Base-by-base conservation (phyloP, 495 filamentous ascomycete species). In the Entonaema liquescens region DNA sequence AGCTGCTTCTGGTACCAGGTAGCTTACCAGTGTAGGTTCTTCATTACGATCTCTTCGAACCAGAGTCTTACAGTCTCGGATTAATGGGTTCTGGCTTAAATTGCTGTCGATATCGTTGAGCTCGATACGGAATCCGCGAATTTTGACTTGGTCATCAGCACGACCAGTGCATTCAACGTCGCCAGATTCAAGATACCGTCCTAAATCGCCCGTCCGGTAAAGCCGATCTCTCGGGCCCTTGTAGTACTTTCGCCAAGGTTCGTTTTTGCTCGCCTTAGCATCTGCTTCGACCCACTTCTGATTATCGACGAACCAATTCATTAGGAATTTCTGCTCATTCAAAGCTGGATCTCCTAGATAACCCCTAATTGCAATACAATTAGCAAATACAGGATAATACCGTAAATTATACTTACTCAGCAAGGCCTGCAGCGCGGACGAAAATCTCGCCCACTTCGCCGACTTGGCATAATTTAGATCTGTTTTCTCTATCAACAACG, bases 51-150 rank as follows among this genome's bases (percentile, higher is more conserved):
- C 92, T 79, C 95, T 87, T 63, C 92, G 84, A 0, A 98, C 89
- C 2, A 99, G 79, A 1, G 95, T 98, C 57, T 94, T 89, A 79
- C 93, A 94, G 68, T 99, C 95, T 17, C 92, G 82, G 5, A 98
- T 87, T 3, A 97, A 79, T 5, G 89, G 89, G 78, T 97, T 89
- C 47, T 90, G 87, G 44, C 89, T 90, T 19, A 98, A 82, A 73
- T 94, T 89, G 40, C 87, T 94, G 76, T 98, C 94, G 63, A 98
- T 97, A 59, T 98, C 95, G 66, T 92, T 92, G 28, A 98, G 89
- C 79, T 98, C 95, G 71, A 98, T 96, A 57, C 95, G 86, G 83
- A 98, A 98, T 5, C 95, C 95, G 56, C 95, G 90, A 68, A 98
- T 97, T 82, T 98, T 98, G 76, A 97, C 91, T 73, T 98, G 95